These are phyloP conservation scores for Fusarium austroafricanum DNA, from an alignment of 2,329 filamentous ascomycete genomes.

Conservation along the genomic window DNA sequence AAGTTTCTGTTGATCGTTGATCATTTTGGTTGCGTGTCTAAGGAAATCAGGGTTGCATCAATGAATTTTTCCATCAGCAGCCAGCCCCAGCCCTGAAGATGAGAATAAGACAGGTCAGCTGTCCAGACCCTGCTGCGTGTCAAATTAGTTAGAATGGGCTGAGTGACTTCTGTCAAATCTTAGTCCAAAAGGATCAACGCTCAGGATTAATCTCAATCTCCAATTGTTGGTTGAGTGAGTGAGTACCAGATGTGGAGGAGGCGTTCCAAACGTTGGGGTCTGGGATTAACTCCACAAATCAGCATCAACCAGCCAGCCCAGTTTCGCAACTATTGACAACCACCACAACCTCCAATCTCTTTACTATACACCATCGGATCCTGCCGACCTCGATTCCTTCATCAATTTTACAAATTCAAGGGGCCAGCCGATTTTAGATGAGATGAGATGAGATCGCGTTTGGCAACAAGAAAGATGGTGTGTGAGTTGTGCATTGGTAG, in stretches of 20 bases:
- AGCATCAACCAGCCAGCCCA: conserved; percentile 24
- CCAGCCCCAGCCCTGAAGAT: conserved; percentile 28
- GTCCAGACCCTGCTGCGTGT: conserved; percentile 33
- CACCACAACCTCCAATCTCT: not conserved
- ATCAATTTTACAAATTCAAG: not conserved
- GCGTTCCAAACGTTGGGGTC: conserved; percentile 43
- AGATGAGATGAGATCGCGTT: conserved; percentile 12
- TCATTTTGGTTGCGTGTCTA: conserved; percentile 24
- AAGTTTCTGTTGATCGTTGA: conserved; percentile 11
- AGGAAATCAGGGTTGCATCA: conserved; percentile 18
- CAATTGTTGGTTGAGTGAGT: conserved; percentile 26
- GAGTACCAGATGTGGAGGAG: conserved; percentile 37
- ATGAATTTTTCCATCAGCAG: conserved; percentile 15
- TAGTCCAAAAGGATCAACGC: conserved; percentile 7
- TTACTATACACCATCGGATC: not conserved
- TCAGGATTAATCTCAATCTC: conserved; percentile 30
- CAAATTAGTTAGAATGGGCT: conserved; percentile 11
- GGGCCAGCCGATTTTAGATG: conserved; percentile 1
- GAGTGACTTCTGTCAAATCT: conserved; percentile 22
- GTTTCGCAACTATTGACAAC: not conserved
- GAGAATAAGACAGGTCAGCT: conserved; percentile 36
- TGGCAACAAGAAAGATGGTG: conserved; percentile 4
- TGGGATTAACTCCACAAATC: conserved; percentile 34
- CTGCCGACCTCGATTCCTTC: not conserved
- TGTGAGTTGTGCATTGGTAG: conserved; percentile 10